These are phyloP conservation scores for Manihot esculenta DNA, from an alignment of 441 rosid genomes.

Conservation along the genomic window DNA sequence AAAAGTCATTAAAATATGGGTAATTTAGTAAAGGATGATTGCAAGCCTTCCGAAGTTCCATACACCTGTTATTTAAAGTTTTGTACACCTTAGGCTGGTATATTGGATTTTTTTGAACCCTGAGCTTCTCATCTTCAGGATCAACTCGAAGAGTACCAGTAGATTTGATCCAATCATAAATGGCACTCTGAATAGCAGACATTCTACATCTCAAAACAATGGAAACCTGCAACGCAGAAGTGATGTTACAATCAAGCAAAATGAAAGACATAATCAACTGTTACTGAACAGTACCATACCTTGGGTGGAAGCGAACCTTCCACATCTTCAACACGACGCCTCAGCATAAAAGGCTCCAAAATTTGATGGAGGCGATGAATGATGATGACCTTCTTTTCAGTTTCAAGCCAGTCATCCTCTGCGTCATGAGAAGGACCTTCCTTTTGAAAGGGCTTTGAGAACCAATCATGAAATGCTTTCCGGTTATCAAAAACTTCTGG, in stretches of 20 bases:
- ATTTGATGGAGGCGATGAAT: constrained; percentile 99
- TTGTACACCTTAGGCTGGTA: constrained; percentile 78
- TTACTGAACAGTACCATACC: constrained; percentile 46
- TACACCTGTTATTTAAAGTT: constrained; percentile 92
- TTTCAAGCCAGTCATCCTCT: constrained; percentile 99
- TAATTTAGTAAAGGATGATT: constrained; percentile 98
- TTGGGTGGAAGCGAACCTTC: constrained; percentile 99
- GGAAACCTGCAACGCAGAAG: constrained; percentile 64
- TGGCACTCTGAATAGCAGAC: constrained; percentile 96
- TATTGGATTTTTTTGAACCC: constrained; percentile 69
- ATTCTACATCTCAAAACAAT: constrained; percentile 91
- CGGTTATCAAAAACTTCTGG: constrained; percentile 99
- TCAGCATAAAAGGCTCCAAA: constrained; percentile 99
- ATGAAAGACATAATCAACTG: constrained; percentile 11
- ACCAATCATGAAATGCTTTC: constrained; percentile 99
- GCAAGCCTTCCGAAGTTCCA: constrained; percentile 98
- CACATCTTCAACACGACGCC: constrained; percentile 99
- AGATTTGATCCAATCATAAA: constrained; percentile 98
- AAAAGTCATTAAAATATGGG: constrained; percentile 80
- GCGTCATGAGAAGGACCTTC: constrained; percentile 80
- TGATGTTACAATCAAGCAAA: constrained; percentile 31
- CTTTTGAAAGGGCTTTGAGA: constrained; percentile 95
- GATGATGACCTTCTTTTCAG: constrained; percentile 97
- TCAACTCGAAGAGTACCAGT: constrained; percentile 97
- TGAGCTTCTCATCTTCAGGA: constrained; percentile 91